These are phyloP conservation scores for Erythrobasidium yunnanense DNA, from an alignment of 768 basidiomycete genomes.

Conservation along the genomic window DNA sequence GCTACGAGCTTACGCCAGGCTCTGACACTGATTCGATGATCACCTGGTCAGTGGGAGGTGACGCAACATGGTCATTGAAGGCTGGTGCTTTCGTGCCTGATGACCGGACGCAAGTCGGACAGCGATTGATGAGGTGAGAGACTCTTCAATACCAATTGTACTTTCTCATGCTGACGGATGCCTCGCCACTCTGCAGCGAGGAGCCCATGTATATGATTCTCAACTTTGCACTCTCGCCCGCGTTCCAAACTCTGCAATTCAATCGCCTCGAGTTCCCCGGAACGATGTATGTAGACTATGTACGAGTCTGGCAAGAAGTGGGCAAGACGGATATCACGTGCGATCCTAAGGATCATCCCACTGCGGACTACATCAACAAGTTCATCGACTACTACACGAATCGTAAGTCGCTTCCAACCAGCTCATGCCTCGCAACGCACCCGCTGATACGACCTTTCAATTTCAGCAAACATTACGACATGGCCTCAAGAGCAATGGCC, in stretches of 20 bases:
- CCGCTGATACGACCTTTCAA: background rate
- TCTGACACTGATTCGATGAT: slow-evolving; percentile 58
- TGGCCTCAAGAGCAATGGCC: background rate
- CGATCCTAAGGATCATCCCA: slow-evolving; percentile 66
- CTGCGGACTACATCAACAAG: slow-evolving; percentile 54
- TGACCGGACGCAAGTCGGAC: slow-evolving; percentile 48
- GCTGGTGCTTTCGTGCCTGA: slow-evolving; percentile 56
- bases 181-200: too few relatives aligned
- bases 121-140: slow-evolving; percentile 58
- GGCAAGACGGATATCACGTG: slow-evolving; percentile 60
- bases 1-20: slow-evolving; percentile 54
- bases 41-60: slow-evolving; percentile 64
- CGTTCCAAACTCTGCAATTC: slow-evolving; percentile 46
- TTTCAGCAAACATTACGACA: background rate
- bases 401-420: background rate
- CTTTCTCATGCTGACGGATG: too few relatives aligned
- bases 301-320: slow-evolving; percentile 72
- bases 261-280: slow-evolving; percentile 52
- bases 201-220: slow-evolving; percentile 79
- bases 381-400: slow-evolving; percentile 29
- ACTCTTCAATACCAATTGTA: too few relatives aligned
- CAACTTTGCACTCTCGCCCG: slow-evolving; percentile 46
- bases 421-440: too few relatives aligned
- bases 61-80: slow-evolving; percentile 61
- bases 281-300: slow-evolving; percentile 75